Evolutionary conservation across 2,329 filamentous ascomycete genomes (phyloP).

Genomic region (Diaporthe vaccinii): DNA sequence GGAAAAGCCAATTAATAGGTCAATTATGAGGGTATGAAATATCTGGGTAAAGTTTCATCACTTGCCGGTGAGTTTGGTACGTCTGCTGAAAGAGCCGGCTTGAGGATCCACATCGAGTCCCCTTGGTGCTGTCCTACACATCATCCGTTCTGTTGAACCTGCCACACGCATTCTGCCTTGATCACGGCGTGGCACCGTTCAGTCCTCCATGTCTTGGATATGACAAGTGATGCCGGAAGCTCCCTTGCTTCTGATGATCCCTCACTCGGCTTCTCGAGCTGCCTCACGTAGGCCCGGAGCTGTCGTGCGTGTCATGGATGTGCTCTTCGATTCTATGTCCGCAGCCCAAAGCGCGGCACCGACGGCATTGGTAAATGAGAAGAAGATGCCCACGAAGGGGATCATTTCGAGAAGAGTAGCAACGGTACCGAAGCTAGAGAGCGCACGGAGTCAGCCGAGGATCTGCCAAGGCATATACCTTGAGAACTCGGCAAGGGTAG

Average conservation of each 20-base stretch:
- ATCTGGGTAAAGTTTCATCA: background rate
- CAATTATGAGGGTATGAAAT: background rate
- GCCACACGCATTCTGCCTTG: background rate
- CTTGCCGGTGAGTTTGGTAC: background rate
- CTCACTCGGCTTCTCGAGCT: constrained; percentile 63
- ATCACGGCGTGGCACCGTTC: background rate
- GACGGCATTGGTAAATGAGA: constrained; percentile 91
- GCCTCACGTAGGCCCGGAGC: constrained; percentile 64
- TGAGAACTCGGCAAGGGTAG: constrained; percentile 28
- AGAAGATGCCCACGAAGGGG: constrained; percentile 84
- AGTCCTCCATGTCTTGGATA: background rate
- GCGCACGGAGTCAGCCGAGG: constrained; percentile 7
- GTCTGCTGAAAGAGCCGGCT: background rate
- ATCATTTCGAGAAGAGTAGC: constrained; percentile 88
- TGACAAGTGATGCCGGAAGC: background rate
- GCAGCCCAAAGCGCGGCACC: constrained; percentile 96
- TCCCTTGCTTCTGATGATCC: background rate
- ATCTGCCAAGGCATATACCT: background rate
- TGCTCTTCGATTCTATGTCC: constrained; percentile 77
- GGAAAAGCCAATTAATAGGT: background rate
- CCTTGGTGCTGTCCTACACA: background rate
- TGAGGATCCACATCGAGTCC: background rate
- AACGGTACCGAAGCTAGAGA: constrained; percentile 76
- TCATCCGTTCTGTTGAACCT: background rate
- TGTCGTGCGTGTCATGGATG: constrained; percentile 62